Evolutionary conservation across 768 basidiomycete species (phyloP).

Genomic region (Tubosaeta brunneosetosa): DNA sequence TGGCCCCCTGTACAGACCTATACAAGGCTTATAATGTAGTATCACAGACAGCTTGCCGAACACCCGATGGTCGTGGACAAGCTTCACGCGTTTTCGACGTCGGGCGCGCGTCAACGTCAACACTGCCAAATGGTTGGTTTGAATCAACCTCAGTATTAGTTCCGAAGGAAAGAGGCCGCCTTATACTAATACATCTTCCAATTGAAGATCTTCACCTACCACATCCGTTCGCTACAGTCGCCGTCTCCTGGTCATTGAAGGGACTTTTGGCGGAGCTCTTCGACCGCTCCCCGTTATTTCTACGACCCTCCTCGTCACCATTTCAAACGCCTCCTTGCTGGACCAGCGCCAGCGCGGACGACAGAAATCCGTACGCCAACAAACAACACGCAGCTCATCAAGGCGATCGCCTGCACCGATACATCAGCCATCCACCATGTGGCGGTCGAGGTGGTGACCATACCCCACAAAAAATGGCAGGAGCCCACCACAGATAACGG

Average conservation of each 20-base stretch:
- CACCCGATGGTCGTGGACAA: too few species aligned
- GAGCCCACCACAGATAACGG: constrained; percentile 53
- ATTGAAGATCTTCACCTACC: background rate
- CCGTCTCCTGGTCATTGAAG: background rate
- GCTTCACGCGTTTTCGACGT: too few species aligned
- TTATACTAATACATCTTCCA: too few species aligned
- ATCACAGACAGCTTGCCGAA: too few species aligned
- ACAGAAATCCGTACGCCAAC: constrained; percentile 12
- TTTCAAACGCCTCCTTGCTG: background rate
- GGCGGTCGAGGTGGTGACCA: background rate
- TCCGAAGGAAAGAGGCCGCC: too few species aligned
- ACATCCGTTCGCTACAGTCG: background rate
- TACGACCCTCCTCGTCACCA: background rate
- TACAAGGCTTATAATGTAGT: too few species aligned
- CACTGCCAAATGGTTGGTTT: too few species aligned
- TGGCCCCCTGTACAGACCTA: too few species aligned
- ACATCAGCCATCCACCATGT: background rate
- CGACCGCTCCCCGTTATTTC: background rate
- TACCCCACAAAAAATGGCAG: constrained; percentile 48
- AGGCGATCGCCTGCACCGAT: constrained; percentile 5
- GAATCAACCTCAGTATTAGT: too few species aligned
- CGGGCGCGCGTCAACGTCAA: too few species aligned
- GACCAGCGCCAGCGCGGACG: background rate
- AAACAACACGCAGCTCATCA: constrained; percentile 6
- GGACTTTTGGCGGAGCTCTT: background rate